Evolutionary conservation across 768 basidiomycete species (phyloP).

Genomic region (Leccinum aurantiacum): DNA sequence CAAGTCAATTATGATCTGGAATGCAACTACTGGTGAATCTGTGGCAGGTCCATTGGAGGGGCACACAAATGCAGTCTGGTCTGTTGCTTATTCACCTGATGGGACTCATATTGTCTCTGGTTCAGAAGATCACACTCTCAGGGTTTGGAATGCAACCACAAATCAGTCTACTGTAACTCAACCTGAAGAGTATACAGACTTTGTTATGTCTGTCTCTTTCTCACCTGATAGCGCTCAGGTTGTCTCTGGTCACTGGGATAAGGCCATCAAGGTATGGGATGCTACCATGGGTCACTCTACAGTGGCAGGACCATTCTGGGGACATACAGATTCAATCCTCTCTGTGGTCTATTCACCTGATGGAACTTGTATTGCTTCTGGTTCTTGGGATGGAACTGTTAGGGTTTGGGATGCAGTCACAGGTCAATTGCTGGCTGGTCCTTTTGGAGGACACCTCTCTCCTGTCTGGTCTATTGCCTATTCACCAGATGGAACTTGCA

Average conservation of each 20-base stretch:
- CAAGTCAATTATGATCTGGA: background rate
- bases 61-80: background rate
- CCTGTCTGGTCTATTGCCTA: background rate
- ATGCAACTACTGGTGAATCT: background rate
- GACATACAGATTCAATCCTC: background rate
- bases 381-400: background rate
- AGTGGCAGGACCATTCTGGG: background rate
- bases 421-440: background rate
- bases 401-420: background rate
- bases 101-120: background rate
- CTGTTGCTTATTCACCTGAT: background rate
- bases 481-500: background rate
- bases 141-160: conserved; percentile 19
- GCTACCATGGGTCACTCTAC: background rate
- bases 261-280: background rate
- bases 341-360: background rate
- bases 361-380: background rate
- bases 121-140: background rate
- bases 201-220: background rate
- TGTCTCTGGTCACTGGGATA: background rate
- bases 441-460: background rate
- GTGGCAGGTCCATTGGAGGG: background rate
- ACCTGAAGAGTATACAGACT: background rate
- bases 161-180: conserved; percentile 9
- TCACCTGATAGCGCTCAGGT: background rate